Conservation (phyloP, 179 eudicot genomes). For the Actinidia arguta region DNA sequence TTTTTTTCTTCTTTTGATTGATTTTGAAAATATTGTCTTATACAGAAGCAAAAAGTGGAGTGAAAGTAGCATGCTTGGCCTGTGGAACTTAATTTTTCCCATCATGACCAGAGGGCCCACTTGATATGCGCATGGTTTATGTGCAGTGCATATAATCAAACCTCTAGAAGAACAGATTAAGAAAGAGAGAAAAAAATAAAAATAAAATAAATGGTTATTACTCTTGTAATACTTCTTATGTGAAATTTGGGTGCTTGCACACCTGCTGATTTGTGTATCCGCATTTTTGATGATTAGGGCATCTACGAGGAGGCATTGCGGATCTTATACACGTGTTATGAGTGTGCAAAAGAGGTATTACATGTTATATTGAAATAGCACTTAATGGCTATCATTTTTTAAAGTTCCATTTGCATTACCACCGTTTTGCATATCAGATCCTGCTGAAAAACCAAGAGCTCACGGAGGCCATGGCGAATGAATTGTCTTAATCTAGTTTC, state of each 20-base stretch:
- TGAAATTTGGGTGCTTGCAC: not conserved
- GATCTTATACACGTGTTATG: conserved; percentile 74
- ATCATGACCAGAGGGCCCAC: not conserved
- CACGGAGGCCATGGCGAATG: conserved; percentile 69
- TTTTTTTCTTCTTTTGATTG: conserved; percentile 7
- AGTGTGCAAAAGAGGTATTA: conserved; percentile 77
- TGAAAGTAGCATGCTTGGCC: not conserved
- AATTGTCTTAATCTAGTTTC: no score
- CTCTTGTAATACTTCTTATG: not conserved
- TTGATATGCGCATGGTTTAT: not conserved
- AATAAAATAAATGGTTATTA: not conserved
- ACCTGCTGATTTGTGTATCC: conserved; percentile 1
- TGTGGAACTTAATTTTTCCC: not conserved
- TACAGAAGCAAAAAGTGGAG: not conserved
- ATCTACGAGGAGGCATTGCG: conserved; percentile 77
- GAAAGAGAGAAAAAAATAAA: not conserved
- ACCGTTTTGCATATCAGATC: conserved; percentile 49
- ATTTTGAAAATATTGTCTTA: not conserved
- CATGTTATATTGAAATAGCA: not conserved
- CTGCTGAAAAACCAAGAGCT: conserved; percentile 66
- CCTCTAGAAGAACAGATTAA: not conserved
- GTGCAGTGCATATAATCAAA: not conserved
- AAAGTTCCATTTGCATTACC: not conserved
- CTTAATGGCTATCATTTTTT: not conserved
- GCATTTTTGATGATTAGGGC: conserved; percentile 50